Conservation (phyloP, 2,329 filamentous ascomycete species). For the Colletotrichum sp. region DNA sequence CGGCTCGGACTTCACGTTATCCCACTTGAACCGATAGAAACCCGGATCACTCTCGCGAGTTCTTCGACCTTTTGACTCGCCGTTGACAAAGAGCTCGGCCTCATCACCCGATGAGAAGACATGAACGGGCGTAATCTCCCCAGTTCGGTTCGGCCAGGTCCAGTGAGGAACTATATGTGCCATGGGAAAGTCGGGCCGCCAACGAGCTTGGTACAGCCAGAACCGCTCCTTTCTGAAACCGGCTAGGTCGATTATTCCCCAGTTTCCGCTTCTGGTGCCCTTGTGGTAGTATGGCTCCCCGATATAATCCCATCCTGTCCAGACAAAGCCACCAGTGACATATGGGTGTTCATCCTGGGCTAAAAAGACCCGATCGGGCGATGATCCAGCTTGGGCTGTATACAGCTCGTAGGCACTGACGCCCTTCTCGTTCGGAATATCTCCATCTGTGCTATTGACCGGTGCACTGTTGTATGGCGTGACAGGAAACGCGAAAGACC, state of each 20-base stretch:
- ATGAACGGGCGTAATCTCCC: not conserved
- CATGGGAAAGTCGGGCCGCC: constrained; percentile 9
- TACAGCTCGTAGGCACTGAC: constrained; percentile 60
- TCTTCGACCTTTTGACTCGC: not conserved
- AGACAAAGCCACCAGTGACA: constrained; percentile 59
- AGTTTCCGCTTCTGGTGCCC: constrained; percentile 55
- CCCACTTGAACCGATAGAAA: not conserved
- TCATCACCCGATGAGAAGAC: not conserved
- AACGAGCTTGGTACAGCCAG: constrained; percentile 25
- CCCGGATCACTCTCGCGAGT: not conserved
- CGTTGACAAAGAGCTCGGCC: not conserved
- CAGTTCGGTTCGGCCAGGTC: not conserved
- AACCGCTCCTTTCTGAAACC: constrained; percentile 63
- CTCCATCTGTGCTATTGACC: constrained; percentile 32
- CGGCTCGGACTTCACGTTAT: not conserved
- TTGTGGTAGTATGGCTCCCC: constrained; percentile 56
- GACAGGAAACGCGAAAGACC: constrained; percentile 58
- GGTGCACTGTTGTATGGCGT: constrained; percentile 39
- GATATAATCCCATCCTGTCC: constrained; percentile 55
- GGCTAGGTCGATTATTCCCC: constrained; percentile 61
- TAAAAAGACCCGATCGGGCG: constrained; percentile 58
- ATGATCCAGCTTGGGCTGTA: constrained; percentile 47
- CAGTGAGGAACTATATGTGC: not conserved
- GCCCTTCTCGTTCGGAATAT: constrained; percentile 33
- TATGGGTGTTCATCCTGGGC: constrained; percentile 52